Base-by-base conservation (phyloP, 768 basidiomycete genomes). In the Tephrocybe sp. region DNA sequence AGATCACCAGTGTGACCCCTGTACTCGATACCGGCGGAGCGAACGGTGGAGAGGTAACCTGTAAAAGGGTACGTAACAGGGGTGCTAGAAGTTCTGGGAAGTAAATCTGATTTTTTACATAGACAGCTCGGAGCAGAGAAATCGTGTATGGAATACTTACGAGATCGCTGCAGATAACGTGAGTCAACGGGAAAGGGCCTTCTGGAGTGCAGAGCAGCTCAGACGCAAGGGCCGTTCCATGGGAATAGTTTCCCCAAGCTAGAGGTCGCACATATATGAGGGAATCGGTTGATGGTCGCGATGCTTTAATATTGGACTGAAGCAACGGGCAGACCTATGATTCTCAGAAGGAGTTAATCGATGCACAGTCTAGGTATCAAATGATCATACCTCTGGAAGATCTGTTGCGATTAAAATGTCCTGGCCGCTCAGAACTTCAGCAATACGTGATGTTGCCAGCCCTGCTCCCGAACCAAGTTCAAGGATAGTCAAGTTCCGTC, bases 381-480 rank as follows among this genome's bases (percentile, higher is more conserved):
- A 6, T 39, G n/a, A 2, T 38, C 58, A 71, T 48, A 92, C 91
- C 54, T 90, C 86, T 2, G 81, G 82, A 8, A 94, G 77, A 69
- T 94, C 93, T 7, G 91, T 93, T 7, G 77, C 74, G 16, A 88
- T 72, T 29, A 76, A 48, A 2, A 71, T 58, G 41, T 83, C 80
- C 12, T 80, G 58, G 5, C 75, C 64, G 9, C 69, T 49, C 1
- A 77, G 58, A 15, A 59, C 23, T 8, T 53, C 42, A 23, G 73
- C 65, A n/a, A 78, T 60, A 30, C 59, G 57, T 25, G 70, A 71
- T 2, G 74, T 79, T 10, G 88, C 80, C 45, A 85, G 68, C 18
- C 91, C 83, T 16, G 82, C 78, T 2, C 93, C 91, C 10, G 90
- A 86, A 10, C 91, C 92, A 4, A 94, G 76, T 66, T 94, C 91